Base-by-base conservation (phyloP, 2,329 filamentous ascomycete species). In the Pseudocercospora eumusae region DNA sequence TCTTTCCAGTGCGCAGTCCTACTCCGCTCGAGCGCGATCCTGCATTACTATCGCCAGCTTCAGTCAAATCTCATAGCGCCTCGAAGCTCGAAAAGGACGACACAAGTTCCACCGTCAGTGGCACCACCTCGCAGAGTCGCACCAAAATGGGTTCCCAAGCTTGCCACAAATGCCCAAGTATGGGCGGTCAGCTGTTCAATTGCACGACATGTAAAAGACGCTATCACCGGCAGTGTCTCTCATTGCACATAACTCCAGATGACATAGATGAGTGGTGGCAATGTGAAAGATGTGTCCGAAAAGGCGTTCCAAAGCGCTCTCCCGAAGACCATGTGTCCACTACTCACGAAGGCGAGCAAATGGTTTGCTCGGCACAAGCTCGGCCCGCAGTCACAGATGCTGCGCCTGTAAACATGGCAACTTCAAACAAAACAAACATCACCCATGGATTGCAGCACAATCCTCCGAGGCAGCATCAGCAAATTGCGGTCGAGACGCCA, bases 211-310 rank as follows among this genome's bases (percentile, higher is more conserved):
- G 65, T 49, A 4, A 27, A 6, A 59, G 64, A n/a, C 57, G 60
- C 11, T 67, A 67, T 42, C 64, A 67, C 25, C 58, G 61, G 18
- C 52, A 61, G 31, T 67, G 63, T 33, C 59, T 54, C n/a, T 40
- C 27, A 18, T 21, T 54, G 23, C 15, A 45, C 23, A 18, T 57
- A 10, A 42, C 45, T 27, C 59, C 57, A 7, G 53, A 64, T 40
- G 59, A 67, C 49, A 58, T 50, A 21, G 28, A 40, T 40, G 5
- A 21, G 27, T 10, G 8, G 4, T 54, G 52, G 52, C 52, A 54
- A 31, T 54, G 52, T 23, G 52, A 54, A 25, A 15, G 25, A 18
- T 54, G 52, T 13, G 13, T 33, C 3, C 52, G 52, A 40, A 54
- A 54, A 36, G 28, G 28, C 27, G 25, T 40, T 54, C 28, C n/a